Base-by-base conservation (phyloP, 331 rosid genomes). In the Quercus tomentella region DNA sequence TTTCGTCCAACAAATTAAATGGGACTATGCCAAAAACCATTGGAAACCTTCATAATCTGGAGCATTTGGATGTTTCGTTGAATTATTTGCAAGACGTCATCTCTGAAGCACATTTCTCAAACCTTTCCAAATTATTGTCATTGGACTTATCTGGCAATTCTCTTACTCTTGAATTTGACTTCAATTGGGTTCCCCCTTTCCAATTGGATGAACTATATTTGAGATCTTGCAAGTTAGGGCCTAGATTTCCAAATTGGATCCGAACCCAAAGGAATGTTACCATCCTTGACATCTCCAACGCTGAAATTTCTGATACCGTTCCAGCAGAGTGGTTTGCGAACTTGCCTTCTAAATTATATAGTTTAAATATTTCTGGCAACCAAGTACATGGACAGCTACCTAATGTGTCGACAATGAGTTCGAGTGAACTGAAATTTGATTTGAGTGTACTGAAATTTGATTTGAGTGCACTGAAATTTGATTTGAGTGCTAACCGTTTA, bases 271-370 rank as follows among this genome's bases (percentile, higher is more conserved):
- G 3, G 1, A 22, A 20, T 3, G 3, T 4, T 16, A 0, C 4
- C 1, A 0, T 0, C 0, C 76, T 84, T 1, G 79, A 84, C 18
- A 52, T 84, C 1, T 84, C 83, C 1, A 3, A 18, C 35, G 10
- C 68, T 11, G 33, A 18, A 54, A 81, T 84, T 41, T 73, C 82
- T 5, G 56, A 61, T 10, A 2, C 26, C 4, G 2, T 84, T 1
- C 80, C 88, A 12, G 54, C 17, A 2, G 0, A 33, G 6, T 82
- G 86, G 89, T 76, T 89, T 56, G 65, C 83, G 84, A 1, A 76
- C 12, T 0, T 28, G 10, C 11, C 77, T 4, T 5, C 66, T 8
- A 8, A 0, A 12, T 9, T 65, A 11, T 0, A 0, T 0, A 16
- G 31, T 3, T 15, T 84, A n/a, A 63, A 84, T 33, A 31, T 80